Evolutionary conservation across 2,329 filamentous ascomycete species (phyloP).

Genomic region (Penicillium thymicola): DNA sequence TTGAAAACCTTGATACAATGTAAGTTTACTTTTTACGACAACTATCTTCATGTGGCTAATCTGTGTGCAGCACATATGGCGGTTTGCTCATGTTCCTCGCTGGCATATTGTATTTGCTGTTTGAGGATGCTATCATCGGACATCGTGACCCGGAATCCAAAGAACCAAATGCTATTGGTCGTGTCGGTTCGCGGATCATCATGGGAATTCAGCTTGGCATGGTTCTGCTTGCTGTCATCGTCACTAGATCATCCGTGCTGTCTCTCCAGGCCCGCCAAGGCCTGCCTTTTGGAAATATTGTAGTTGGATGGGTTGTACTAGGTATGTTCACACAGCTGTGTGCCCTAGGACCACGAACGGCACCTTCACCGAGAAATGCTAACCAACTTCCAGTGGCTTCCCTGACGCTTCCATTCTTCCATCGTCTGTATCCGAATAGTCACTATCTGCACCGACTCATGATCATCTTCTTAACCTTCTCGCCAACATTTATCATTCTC

Average conservation of each 20-base stretch:
- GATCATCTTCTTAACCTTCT: slow-evolving; percentile 87
- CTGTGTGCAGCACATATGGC: slow-evolving; percentile 60
- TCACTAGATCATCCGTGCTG: slow-evolving; percentile 80
- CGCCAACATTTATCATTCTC: slow-evolving; percentile 89
- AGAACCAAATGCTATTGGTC: slow-evolving; percentile 19
- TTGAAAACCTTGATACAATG: slow-evolving; percentile 73
- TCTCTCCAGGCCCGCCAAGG: slow-evolving; percentile 83
- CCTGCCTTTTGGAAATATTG: slow-evolving; percentile 80
- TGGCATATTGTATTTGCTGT: slow-evolving; percentile 73
- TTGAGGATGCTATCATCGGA: slow-evolving; percentile 64
- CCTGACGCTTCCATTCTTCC: slow-evolving; percentile 73
- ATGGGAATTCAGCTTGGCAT: slow-evolving; percentile 64
- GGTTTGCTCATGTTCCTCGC: slow-evolving; percentile 73
- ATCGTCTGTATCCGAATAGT: slow-evolving; percentile 73
- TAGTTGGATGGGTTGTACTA: slow-evolving; percentile 78
- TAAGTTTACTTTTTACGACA: slow-evolving; percentile 43
- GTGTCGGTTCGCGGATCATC: slow-evolving; percentile 39
- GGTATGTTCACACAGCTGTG: slow-evolving; percentile 49
- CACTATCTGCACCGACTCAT: slow-evolving; percentile 88
- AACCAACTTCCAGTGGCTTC: slow-evolving; percentile 58
- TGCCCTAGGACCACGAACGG: neutral
- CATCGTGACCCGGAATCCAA: slow-evolving; percentile 31
- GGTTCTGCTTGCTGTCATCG: slow-evolving; percentile 73
- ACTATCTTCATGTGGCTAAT: slow-evolving; percentile 2
- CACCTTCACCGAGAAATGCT: neutral